Conservation (phyloP, 768 basidiomycete genomes). For the Tylopilus vinaceipallidus region DNA sequence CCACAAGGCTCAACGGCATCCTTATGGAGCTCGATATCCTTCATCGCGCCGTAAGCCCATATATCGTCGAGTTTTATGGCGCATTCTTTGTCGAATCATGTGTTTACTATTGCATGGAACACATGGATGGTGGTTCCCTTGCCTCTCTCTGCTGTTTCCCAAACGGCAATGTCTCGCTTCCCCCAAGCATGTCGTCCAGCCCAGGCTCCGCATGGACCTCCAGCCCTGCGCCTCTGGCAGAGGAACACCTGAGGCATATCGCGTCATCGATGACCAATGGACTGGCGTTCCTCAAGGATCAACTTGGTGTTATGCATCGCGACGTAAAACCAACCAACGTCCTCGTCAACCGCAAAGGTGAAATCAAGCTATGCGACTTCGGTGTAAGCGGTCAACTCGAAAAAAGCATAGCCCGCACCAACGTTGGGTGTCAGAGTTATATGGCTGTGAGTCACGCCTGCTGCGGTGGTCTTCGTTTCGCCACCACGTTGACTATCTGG, state of each 20-base stretch:
- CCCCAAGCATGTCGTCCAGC: conserved; percentile 31
- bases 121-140: conserved; percentile 97
- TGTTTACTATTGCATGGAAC: conserved; percentile 99
- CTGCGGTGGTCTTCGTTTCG: conserved; percentile 1
- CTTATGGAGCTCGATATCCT: conserved; percentile 99
- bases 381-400: conserved; percentile 99
- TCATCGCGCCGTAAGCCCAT: conserved; percentile 85
- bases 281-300: conserved; percentile 92
- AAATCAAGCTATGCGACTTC: conserved; percentile 96
- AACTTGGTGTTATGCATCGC: conserved; percentile 82
- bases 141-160: conserved; percentile 67
- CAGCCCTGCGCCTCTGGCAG: conserved; percentile 46
- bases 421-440: conserved; percentile 97
- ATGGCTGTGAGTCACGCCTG: conserved; percentile 75
- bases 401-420: conserved; percentile 94
- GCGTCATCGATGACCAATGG: conserved; percentile 83
- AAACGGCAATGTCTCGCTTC: conserved; percentile 34
- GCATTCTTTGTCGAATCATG: conserved; percentile 99
- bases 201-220: conserved; percentile 36
- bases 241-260: conserved; percentile 81
- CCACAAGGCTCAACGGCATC: conserved; percentile 91
- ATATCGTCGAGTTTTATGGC: conserved; percentile 98
- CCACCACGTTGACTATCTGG: conserved; percentile 1
- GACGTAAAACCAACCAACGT: conserved; percentile 95
- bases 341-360: conserved; percentile 82